Percentiles rank a stretch among this genome's conserved stretches.
These are phyloP conservation scores for Blastobotrys petasosporus DNA, from an alignment of 1,139 yeast species.

Conservation along the genomic window DNA sequence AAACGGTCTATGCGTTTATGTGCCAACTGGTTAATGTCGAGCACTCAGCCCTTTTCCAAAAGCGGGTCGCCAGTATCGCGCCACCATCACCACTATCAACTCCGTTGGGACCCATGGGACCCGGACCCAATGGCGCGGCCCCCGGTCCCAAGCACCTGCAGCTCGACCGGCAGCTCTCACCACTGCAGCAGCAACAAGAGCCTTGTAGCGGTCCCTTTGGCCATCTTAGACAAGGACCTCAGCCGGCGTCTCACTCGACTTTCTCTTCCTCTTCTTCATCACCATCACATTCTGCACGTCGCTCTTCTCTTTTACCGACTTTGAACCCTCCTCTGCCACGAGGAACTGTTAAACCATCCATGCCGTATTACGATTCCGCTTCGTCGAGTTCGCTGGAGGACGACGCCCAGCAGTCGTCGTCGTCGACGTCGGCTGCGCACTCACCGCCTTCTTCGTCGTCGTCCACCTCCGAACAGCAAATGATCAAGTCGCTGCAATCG, in stretches of 20 bases:
- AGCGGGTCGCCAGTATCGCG: not conserved
- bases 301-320: no score
- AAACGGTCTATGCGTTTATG: constrained; percentile 74
- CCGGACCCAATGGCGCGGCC: not conserved
- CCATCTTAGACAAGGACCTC: not conserved
- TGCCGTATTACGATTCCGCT: no score
- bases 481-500: constrained; percentile 7
- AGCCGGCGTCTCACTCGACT: not conserved
- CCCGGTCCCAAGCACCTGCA: constrained; percentile 2
- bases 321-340: not conserved
- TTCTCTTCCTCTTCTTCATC: constrained; percentile 1
- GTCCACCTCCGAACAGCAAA: no score
- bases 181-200: not conserved
- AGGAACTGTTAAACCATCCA: no score
- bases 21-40: constrained; percentile 44
- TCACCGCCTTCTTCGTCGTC: no score
- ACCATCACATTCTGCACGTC: not conserved
- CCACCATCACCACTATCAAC: constrained; percentile 9
- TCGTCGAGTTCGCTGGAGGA: no score
- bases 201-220: not conserved
- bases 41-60: constrained; percentile 7
- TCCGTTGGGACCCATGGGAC: constrained; percentile 3
- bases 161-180: not conserved
- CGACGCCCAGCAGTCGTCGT: no score
- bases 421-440: no score